Evolutionary conservation across 176 grass and related monocot genomes (phyloP), one percentile per base, ranked within the genome.

Genomic region (Juncus effusus): DNA sequence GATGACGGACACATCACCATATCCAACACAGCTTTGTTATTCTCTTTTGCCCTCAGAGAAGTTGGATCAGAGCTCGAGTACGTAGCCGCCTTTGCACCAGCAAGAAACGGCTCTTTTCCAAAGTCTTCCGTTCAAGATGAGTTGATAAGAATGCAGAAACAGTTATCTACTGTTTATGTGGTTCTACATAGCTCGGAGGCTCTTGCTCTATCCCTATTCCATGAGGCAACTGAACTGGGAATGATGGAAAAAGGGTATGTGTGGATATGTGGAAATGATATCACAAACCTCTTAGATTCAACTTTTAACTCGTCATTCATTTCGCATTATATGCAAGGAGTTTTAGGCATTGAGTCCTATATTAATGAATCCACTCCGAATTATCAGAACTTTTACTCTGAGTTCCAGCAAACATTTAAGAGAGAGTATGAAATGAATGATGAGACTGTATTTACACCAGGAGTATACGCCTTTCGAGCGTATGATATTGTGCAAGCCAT

Each of bases 311-410:
- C 72, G n/a, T 53, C 58, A 11, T 82, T 76, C 44, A 4, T 76
- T 35, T 74, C 79, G 19, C n/a, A 59, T 28, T 62, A 76, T 64
- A 76, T 82, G 72, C 72, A 71, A 40, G 79, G 79, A 3, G 57
- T 71, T 5, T 15, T 82, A 41, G 79, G 73, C 11, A 63, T 82
- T 55, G 56, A 75, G 15, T 58, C 57, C 13, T 76, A 76, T 62
- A n/a, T 82, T 35, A 41, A 76, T 54, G 4, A 62, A 12, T 63
- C 73, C n/a, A 35, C 49, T 35, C 39, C 12, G 6, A 47, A 14
- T n/a, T 82, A 76, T 64, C 15, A 3, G 38, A 11, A 19, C 5
- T 82, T 82, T 56, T 13, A 44, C 40, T 36, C 38, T 4, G 54
- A 70, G 5, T 82, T 82, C 12, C 58, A 39, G 4, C 42, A 36